Percentiles rank a stretch among this genome's conserved stretches.
phyloP scores from a whole-genome alignment of 805 yeast species.

The Kluyveromyces wickerhamii region DNA sequence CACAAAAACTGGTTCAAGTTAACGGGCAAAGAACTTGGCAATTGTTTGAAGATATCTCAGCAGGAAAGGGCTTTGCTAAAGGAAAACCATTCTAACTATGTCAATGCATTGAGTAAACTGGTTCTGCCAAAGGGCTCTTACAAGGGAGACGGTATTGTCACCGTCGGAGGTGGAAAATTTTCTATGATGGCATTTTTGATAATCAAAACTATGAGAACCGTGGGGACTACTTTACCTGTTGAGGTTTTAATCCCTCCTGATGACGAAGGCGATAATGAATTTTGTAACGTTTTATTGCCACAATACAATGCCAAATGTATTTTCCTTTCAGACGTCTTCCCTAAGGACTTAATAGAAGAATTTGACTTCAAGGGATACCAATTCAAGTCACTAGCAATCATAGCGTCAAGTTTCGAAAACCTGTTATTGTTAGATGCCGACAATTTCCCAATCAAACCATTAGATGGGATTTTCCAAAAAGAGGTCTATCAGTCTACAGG shows the following conservation, averaged over 20 bases:
- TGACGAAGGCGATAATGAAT: constrained; percentile 62
- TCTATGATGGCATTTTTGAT: constrained; percentile 55
- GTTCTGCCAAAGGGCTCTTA: constrained; percentile 10
- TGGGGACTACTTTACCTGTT: constrained; percentile 65
- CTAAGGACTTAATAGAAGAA: constrained; percentile 36
- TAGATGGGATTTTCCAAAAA: constrained; percentile 37
- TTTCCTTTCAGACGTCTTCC: constrained; percentile 41
- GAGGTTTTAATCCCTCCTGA: constrained; percentile 73
- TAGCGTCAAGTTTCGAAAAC: constrained; percentile 71
- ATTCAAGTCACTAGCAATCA: constrained; percentile 60
- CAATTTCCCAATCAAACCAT: constrained; percentile 44
- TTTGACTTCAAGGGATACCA: constrained; percentile 50
- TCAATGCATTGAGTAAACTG: constrained; percentile 8
- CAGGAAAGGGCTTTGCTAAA: constrained; percentile 8
- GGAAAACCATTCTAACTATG: constrained; percentile 12
- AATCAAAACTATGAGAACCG: constrained; percentile 46
- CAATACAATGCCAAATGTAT: constrained; percentile 57
- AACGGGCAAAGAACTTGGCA: constrained; percentile 8
- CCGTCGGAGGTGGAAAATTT: constrained; percentile 66
- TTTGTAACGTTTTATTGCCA: constrained; percentile 51
- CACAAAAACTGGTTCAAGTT: constrained; percentile 8
- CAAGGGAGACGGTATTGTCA: constrained; percentile 55
- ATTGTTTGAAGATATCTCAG: constrained; percentile 8
- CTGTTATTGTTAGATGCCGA: constrained; percentile 73
- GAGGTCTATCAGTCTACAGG: constrained; percentile 43